A percentile compares a stretch with the other conserved stretches of the same genome.
Conservation (phyloP, 306 rosid genomes). For the Cucumis melo region DNA sequence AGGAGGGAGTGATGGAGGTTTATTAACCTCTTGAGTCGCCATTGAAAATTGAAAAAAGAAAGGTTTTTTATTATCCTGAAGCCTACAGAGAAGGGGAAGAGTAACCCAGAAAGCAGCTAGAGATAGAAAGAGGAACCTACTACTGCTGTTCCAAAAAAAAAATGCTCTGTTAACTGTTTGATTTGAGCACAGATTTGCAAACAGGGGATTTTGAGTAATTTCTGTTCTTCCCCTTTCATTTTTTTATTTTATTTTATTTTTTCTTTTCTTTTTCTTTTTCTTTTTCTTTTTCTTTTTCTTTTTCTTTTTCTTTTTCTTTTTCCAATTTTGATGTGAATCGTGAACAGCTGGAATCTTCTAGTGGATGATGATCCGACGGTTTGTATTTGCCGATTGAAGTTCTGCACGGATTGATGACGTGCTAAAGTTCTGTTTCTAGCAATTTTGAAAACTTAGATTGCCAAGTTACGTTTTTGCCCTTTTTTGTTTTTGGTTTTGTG, state of each 20-base stretch:
- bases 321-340: neutral
- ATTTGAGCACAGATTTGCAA: conserved; percentile 21
- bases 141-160: conserved; percentile 5
- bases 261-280: neutral
- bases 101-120: neutral
- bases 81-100: neutral
- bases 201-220: conserved; percentile 15
- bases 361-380: conserved; percentile 25
- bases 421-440: neutral
- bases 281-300: neutral
- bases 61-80: neutral
- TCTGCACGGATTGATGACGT: conserved; percentile 52
- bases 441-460: neutral
- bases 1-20: conserved; percentile 52
- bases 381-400: neutral
- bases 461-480: neutral
- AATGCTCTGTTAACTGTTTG: conserved; percentile 9
- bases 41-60: conserved; percentile 20
- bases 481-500: neutral
- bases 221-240: neutral
- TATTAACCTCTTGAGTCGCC: conserved; percentile 47
- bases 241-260: neutral
- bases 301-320: conserved; percentile 8
- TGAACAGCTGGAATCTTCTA: conserved; percentile 34
- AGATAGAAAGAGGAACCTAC: conserved; percentile 7